phyloP scores from a whole-genome alignment of 257 asterid genomes.

The Cinchona pubescens region DNA sequence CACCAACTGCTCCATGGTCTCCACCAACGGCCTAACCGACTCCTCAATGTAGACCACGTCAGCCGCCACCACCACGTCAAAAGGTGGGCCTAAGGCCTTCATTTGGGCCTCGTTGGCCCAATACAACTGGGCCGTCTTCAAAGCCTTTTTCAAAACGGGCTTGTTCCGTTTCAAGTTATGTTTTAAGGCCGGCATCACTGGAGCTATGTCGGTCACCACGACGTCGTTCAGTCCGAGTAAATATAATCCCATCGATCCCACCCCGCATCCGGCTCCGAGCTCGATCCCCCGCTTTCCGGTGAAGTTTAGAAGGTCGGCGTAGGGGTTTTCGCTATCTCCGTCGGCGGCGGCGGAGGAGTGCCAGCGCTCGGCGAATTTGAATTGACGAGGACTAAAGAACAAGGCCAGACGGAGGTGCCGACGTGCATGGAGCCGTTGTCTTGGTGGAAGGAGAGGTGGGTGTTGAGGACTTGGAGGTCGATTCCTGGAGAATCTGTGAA shows the following conservation, averaged over 20 bases:
- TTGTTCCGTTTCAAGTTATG: conserved; percentile 83
- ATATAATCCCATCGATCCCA: conserved; percentile 75
- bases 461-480: conserved; percentile 54
- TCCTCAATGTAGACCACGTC: conserved; percentile 94
- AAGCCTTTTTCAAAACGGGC: conserved; percentile 49
- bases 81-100: conserved; percentile 53
- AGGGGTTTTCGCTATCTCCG: conserved; percentile 56
- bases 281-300: conserved; percentile 69
- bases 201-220: conserved; percentile 78
- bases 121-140: conserved; percentile 64
- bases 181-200: conserved; percentile 93
- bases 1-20: conserved; percentile 61
- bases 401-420: conserved; percentile 98
- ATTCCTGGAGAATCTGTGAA: conserved; percentile 87
- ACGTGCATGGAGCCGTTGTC: conserved; percentile 96
- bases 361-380: conserved; percentile 98
- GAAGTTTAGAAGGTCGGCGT: conserved; percentile 65
- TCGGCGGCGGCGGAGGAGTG: conserved; percentile 38
- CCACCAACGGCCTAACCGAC: conserved; percentile 65
- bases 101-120: conserved; percentile 77
- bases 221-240: conserved; percentile 69
- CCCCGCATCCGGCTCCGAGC: conserved; percentile 93
- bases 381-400: conserved; percentile 80
- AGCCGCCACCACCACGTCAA: conserved; percentile 74
- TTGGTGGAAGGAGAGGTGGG: conserved; percentile 73